Evolutionary conservation across 2,329 filamentous ascomycete species (phyloP), one percentile per base, ranked within the genome.

Genomic region (Penicillium brasilianum): DNA sequence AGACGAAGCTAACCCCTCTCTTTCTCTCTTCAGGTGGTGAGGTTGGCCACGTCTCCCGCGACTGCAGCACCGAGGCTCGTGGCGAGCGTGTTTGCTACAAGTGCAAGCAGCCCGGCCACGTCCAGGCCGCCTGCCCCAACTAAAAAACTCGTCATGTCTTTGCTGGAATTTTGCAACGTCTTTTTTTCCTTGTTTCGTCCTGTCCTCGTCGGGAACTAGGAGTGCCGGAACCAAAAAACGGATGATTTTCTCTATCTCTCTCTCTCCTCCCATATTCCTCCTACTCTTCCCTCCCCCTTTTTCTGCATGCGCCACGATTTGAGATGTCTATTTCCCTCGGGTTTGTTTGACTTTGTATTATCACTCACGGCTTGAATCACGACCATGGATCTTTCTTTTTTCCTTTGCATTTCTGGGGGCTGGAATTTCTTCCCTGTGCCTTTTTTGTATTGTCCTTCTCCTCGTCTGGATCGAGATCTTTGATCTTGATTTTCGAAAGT

Each of bases 21-120:
- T n/a, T n/a, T n/a, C n/a, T 53, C 55, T 66, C 39, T 20, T 52
- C 28, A 88, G 86, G 87, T 72, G 88, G 88, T 72, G 93, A 97
- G 84, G 90, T 94, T 71, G 94, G 95, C 65, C 94, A 98, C 82
- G 88, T 97, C 79, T 96, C 91, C 69, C 91, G 94, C 69, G 95
- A 99, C 81, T 99, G 95, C 87, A 90, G 93, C 72, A 93, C 94
- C 78, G 94, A 97, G 82, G 91, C 91, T 62, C 87, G 88, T 71
- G 86, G 87, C 75, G 94, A 98, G 87, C 94, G 96, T 79, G 93
- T 97, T 78, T 99, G 95, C 90, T 99, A 99, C 88, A 96, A 96
- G 86, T 98, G 88, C 86, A 88, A 88, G 82, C 85, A 90, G 80
- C 85, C 88, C 70, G 93, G 94, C 72, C 94, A 97, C 83, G 90